These are phyloP conservation scores for Mycena sanguinolenta DNA, from an alignment of 768 basidiomycete genomes.

Conservation along the genomic window DNA sequence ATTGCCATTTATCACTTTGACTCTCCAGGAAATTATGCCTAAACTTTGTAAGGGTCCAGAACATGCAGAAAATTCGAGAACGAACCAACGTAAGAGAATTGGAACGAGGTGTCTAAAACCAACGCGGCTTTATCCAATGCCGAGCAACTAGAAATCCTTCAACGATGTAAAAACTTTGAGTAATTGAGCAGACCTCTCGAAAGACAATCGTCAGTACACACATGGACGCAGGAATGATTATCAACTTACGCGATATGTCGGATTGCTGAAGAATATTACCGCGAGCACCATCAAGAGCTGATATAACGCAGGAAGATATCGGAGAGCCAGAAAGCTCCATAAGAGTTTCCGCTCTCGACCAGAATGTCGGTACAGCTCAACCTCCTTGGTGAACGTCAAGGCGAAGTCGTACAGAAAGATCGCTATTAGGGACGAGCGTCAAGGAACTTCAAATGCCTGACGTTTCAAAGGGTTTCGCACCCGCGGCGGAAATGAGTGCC, in stretches of 20 bases:
- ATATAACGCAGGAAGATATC: constrained; percentile 16
- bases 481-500: constrained; percentile 20
- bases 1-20: neutral
- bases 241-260: neutral
- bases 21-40: constrained; percentile 6
- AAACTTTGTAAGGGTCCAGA: neutral
- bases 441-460: neutral
- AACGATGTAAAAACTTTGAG: neutral
- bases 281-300: constrained; percentile 16
- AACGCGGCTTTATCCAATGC: constrained; percentile 6
- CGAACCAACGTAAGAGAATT: constrained; percentile 13
- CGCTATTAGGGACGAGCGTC: neutral
- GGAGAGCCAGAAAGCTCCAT: constrained; percentile 14
- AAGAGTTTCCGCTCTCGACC: neutral
- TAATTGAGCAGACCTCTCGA: neutral
- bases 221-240: neutral
- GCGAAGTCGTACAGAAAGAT: constrained; percentile 16
- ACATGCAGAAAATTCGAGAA: neutral
- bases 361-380: constrained; percentile 20
- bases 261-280: neutral
- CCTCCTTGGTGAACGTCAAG: constrained; percentile 1
- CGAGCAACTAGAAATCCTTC: constrained; percentile 2
- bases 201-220: neutral
- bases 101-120: constrained; percentile 9
- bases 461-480: neutral